Base-by-base conservation (phyloP, 495 filamentous ascomycete genomes). In the Podospora australis region DNA sequence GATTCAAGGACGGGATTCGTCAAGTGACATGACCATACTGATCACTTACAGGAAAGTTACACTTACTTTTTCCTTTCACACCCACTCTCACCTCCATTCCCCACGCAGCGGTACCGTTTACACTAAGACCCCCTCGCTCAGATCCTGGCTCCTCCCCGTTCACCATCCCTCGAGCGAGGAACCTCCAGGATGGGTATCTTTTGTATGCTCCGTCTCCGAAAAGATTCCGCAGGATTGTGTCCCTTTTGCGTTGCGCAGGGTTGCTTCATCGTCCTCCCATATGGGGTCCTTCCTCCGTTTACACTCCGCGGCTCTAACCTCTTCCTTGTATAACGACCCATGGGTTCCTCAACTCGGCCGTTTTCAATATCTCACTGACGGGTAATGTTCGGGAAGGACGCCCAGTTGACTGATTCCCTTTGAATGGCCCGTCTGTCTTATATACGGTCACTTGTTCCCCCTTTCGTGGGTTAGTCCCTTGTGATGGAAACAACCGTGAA, bases 31-130 rank as follows among this genome's bases (percentile, higher is more conserved):
- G 52, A 6, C 48, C 24, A 44, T 22, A 36, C 25, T 34, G 35
- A 38, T 42, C 38, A 25, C 38, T 34, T 44, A 30, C n/a, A n/a
- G n/a, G 42, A 35, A 29, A 30, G 22, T 40, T 10, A 6, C 38
- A 25, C 4, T 14, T 22, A 44, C n/a, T 38, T 19, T 44, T 40
- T 49, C 41, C 23, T 44, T 40, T 49, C 41, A 48, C 20, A n/a
- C 22, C 40, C 48, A 39, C 48, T 49, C 30, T 49, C 46, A 46
- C 40, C 21, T 54, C 54, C 54, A 49, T 50, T 46, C 56, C 52
- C 62, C 53, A 59, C 55, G 47, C 52, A 48, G 55, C 57, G 55
- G 62, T 56, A 50, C 44, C 56, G 58, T 65, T 52, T 41, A n/a
- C n/a, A n/a, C n/a, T n/a, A n/a, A 53, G 52, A 60, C 50, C 60